Conservation (phyloP, 148 eudicot species). For the Rhododendron kiyosumense region DNA sequence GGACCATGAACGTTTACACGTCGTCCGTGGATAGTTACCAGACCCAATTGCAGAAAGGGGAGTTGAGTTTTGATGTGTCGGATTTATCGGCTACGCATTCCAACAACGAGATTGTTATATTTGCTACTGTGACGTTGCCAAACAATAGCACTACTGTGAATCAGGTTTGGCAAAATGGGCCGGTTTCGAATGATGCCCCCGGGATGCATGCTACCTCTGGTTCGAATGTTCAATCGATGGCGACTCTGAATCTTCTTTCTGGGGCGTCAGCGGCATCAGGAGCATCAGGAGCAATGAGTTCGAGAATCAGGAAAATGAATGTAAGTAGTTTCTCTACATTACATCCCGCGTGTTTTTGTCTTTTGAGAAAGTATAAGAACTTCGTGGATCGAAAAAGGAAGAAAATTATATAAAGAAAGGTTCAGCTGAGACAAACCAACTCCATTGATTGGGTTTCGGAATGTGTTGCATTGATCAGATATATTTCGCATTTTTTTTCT, state of each 20-base stretch:
- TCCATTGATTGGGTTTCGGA: too few species aligned
- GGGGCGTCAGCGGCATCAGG: slow-evolving; percentile 25
- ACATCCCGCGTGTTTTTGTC: not conserved
- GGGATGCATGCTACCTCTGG: slow-evolving; percentile 36
- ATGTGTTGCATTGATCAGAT: too few species aligned
- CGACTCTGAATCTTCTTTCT: slow-evolving; percentile 51
- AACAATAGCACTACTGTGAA: slow-evolving; percentile 35
- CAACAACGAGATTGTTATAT: slow-evolving; percentile 44
- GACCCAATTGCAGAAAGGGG: slow-evolving; percentile 40
- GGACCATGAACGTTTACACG: slow-evolving; percentile 49
- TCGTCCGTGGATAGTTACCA: slow-evolving; percentile 41
- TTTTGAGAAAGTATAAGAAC: not conserved
- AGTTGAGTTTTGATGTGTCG: slow-evolving; percentile 45
- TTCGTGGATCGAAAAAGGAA: too few species aligned
- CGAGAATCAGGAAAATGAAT: slow-evolving; percentile 28
- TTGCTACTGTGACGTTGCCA: slow-evolving; percentile 47
- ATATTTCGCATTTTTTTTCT: too few species aligned
- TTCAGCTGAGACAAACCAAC: too few species aligned
- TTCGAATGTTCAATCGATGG: slow-evolving; percentile 42
- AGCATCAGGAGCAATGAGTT: slow-evolving; percentile 12
- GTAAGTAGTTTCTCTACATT: slow-evolving; percentile 21
- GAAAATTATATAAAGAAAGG: too few species aligned
- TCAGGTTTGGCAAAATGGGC: slow-evolving; percentile 86
- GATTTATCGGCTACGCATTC: slow-evolving; percentile 34
- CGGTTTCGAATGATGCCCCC: slow-evolving; percentile 33